Percentiles rank a stretch among this genome's conserved stretches.
Evolutionary conservation across 2,329 filamentous ascomycete species (phyloP).

Genomic region (Aspergillus phoenicis): DNA sequence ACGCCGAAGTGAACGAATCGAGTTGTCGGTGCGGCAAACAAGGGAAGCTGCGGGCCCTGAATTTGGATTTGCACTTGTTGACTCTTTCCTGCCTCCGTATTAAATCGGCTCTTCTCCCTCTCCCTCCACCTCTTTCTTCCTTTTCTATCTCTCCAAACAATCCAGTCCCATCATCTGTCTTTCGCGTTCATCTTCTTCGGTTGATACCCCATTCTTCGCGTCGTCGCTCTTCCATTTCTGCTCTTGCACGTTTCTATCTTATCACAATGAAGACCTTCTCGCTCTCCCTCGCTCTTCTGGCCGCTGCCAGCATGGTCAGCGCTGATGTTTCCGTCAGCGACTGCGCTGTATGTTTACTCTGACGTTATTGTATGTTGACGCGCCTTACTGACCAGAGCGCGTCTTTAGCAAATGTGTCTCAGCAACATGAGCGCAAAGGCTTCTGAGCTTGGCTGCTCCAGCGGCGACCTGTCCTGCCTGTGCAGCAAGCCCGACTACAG

Average conservation of each 20-base stretch:
- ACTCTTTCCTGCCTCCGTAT: conserved; percentile 12
- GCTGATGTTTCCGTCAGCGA: conserved; percentile 31
- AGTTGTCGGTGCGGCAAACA: conserved; percentile 7
- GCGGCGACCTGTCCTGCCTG: conserved; percentile 42
- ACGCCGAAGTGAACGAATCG: background rate
- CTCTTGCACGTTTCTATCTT: conserved; percentile 1
- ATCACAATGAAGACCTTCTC: conserved; percentile 37
- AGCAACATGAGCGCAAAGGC: conserved; percentile 48
- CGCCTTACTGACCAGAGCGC: conserved; percentile 15
- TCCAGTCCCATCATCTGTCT: background rate
- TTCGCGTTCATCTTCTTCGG: background rate
- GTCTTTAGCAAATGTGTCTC: conserved; percentile 46
- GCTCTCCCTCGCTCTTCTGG: conserved; percentile 34
- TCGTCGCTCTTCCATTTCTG: conserved; percentile 2
- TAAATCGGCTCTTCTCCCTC: conserved; percentile 17
- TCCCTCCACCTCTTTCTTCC: background rate
- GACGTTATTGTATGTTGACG: background rate
- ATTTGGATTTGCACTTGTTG: conserved; percentile 5
- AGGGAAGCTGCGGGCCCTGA: background rate
- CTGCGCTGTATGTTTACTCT: conserved; percentile 33
- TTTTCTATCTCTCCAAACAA: background rate
- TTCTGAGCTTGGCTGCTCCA: conserved; percentile 42
- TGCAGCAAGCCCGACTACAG: conserved; percentile 46
- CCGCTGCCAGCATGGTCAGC: conserved; percentile 28
- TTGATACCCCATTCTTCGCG: conserved; percentile 7